Evolutionary conservation across 306 rosid species (phyloP), one percentile per base, ranked within the genome.

Genomic region (Trifolium subterraneum): DNA sequence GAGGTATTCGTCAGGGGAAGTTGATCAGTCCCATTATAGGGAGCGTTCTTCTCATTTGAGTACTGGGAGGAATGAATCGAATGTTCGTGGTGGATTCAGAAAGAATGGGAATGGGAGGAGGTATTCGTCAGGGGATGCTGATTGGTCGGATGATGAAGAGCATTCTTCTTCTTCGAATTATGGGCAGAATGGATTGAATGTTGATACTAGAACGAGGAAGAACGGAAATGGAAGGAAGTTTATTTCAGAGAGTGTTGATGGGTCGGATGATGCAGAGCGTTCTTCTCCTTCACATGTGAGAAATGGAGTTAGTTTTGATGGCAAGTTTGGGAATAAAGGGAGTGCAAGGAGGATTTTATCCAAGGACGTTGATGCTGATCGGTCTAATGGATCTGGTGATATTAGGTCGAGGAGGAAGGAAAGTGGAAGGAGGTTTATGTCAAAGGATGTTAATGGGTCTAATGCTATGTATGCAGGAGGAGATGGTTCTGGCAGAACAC

Each of bases 401-500:
- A 80, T 82, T 1, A 75, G 70, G 44, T 16, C 73, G 77, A 79
- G 80, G 75, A 76, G 70, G 70, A 78, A 70, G 27, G 79, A 66
- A 13, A 74, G 50, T 62, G 64, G 84, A 72, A 84, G 79, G 50
- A 86, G 82, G 70, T 55, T 64, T 25, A 60, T 64, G 39, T 72
- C 84, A 48, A 73, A 56, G 47, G 79, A 79, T 77, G 61, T 68
- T 36, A 62, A 75, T 70, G 71, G 80, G 42, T 85, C 88, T 42
- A 76, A 62, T 64, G 71, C 70, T 39, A 33, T 65, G 72, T 54
- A 85, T 72, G 65, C 79, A n/a, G 84, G 74, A 35, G 56, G 72
- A 77, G 81, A 22, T 76, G 82, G 74, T 42, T 81, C 77, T 70
- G 89, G 79, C 55, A 81, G 77, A 63, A 89, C 62, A 23, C 82